Conservation (phyloP, 306 rosid genomes). For the Vigna nakashimae region DNA sequence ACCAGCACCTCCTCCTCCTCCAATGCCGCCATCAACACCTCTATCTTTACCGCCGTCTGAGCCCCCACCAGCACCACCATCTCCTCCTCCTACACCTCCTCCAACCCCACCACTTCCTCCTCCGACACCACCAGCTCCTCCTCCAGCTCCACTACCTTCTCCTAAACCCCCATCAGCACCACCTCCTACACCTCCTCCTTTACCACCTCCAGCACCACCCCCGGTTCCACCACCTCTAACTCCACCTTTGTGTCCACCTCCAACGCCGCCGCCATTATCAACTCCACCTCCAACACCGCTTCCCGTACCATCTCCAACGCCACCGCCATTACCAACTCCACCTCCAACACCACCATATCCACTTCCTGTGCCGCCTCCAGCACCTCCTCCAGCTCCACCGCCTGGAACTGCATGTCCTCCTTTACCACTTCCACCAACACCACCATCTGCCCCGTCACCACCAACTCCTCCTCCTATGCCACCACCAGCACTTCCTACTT, state of each 20-base stretch:
- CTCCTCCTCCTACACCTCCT: not conserved
- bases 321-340: not conserved
- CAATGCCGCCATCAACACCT: not conserved
- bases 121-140: not conserved
- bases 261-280: not conserved
- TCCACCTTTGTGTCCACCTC: not conserved
- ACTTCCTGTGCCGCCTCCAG: not conserved
- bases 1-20: constrained; percentile 9
- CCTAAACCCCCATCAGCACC: not conserved
- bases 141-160: not conserved
- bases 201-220: constrained; percentile 18
- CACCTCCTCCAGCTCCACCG: not conserved
- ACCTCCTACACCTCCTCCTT: not conserved
- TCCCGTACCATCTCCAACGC: no score
- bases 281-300: not conserved
- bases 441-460: not conserved
- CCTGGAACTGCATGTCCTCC: not conserved
- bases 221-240: not conserved
- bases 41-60: no score
- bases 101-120: not conserved
- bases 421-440: not conserved
- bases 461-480: not conserved
- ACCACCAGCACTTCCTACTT: not conserved
- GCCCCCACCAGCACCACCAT: not conserved
- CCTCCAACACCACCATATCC: not conserved